Conservation (phyloP, 208 protist genomes). For the Trypanosomatidae sp. region DNA sequence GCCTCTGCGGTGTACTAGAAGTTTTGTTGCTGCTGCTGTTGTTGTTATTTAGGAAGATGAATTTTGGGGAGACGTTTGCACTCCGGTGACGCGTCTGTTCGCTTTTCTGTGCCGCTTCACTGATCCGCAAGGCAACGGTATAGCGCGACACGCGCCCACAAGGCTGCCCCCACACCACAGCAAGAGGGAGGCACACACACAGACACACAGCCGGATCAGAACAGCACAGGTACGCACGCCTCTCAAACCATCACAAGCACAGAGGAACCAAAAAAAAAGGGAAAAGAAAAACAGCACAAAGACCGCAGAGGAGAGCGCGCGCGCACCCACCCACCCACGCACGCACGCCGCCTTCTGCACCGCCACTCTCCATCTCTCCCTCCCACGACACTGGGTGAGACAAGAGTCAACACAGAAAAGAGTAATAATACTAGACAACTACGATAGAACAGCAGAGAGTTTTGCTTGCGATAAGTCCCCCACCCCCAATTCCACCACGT, state of each 20-base stretch:
- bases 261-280: constrained; percentile 4
- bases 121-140: no score
- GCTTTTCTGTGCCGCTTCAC: no score
- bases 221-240: no score
- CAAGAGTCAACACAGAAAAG: not conserved
- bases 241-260: not conserved
- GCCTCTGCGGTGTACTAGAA: not conserved
- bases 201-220: no score
- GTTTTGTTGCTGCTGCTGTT: not conserved
- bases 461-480: no score
- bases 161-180: not conserved
- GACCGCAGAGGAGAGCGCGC: not conserved
- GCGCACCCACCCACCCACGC: not conserved
- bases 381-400: not conserved
- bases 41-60: no score
- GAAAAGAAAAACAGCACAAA: not conserved
- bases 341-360: not conserved
- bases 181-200: not conserved
- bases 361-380: no score
- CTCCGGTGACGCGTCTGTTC: no score
- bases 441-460: no score
- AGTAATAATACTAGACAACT: no score
- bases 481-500: no score
- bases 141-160: not conserved
- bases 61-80: no score